Base-by-base conservation (phyloP, 2,329 filamentous ascomycete genomes). In the Cytospora piceicola region DNA sequence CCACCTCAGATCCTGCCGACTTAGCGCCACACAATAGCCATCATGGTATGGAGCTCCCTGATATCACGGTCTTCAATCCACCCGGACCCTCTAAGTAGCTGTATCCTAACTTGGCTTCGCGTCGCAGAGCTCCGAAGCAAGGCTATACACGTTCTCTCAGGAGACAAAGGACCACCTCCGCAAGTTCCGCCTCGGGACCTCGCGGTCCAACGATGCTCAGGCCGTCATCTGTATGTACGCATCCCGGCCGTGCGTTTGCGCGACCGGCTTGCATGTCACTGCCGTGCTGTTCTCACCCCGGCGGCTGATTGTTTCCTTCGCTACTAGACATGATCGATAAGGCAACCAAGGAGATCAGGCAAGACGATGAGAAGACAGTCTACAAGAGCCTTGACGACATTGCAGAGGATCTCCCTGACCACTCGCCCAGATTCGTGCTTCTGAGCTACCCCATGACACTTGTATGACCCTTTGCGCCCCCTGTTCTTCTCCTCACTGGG, bases 111-210 rank as follows among this genome's bases (percentile, higher is more conserved):
- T 62, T 42, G 52, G 29, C 39, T 42, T 22, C 15, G 20, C 12
- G 36, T 29, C 34, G 11, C 67, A 83, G 81, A 79, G 88, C 73
- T 96, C 94, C 75, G 94, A 97, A 83, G 89, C 93, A 68, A 86
- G 93, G 72, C 85, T 98, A 69, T 98, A 97, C 81, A 92, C 91
- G 67, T 96, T 98, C 86, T 96, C 93, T 36, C 86, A 88, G 70
- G 92, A 95, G 80, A 97, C 93, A 55, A 95, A 90, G 79, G 89
- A 93, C 70, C 90, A 94, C 75, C 87, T 99, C 70, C 91, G 92
- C 78, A 98, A 97, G 80, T 99, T 99, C 81, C 91, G 95, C 59
- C 85, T 99, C 32, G 88, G 90, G 30, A 98, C 95, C 2, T 97
- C 94, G 39, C 85, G 95, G 70, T 89, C 93, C 61, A 94, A 90